Conservation (phyloP, 768 basidiomycete genomes). For the Daedaleopsis nitida region DNA sequence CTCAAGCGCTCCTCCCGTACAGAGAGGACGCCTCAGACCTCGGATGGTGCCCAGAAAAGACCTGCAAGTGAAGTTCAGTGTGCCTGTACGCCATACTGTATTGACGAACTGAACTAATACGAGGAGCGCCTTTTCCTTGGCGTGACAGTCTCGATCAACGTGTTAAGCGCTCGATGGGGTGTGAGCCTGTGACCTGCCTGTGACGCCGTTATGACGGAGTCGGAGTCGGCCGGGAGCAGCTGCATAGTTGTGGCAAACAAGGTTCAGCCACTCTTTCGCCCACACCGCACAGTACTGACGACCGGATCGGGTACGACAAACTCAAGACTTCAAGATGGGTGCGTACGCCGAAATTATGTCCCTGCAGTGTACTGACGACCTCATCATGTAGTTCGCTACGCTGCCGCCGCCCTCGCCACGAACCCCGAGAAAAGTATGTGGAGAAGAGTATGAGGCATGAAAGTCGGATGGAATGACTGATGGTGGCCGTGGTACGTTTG, state of each 20-base stretch:
- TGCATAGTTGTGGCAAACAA: slow-evolving; percentile 27
- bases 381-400: slow-evolving; percentile 78
- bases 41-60: not conserved
- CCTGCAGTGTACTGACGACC: not conserved
- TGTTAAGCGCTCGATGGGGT: too few relatives aligned
- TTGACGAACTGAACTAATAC: not conserved
- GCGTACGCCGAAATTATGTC: slow-evolving; percentile 26
- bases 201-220: not conserved
- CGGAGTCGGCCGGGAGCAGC: slow-evolving; percentile 26
- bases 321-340: slow-evolving; percentile 44
- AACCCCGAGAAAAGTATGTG: slow-evolving; percentile 94
- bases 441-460: not conserved
- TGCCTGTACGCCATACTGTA: not conserved
- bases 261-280: slow-evolving; percentile 30
- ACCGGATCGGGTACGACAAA: slow-evolving; percentile 28
- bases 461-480: slow-evolving; percentile 3
- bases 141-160: too few relatives aligned
- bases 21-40: not conserved
- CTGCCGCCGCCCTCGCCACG: slow-evolving; percentile 79
- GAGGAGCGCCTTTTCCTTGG: too few relatives aligned
- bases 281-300: slow-evolving; percentile 21
- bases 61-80: not conserved
- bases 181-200: too few relatives aligned
- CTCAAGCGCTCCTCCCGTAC: too few relatives aligned
- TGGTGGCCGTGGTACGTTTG: slow-evolving; percentile 16